Base-by-base conservation (phyloP, 305 asterid genomes). In the Fraxinus sp. region DNA sequence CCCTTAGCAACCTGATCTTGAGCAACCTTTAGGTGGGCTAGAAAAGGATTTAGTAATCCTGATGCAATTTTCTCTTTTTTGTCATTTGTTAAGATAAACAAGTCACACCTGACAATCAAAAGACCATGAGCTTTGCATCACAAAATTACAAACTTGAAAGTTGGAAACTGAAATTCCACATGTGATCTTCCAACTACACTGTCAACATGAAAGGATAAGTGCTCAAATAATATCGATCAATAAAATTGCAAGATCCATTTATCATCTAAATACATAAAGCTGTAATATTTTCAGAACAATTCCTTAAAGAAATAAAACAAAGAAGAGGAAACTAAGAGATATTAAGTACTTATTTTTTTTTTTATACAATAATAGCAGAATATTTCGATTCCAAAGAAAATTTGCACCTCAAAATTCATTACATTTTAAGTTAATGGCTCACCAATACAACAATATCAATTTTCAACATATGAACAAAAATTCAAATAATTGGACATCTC, bases 11-110 rank as follows among this genome's bases (percentile, higher is more conserved):
- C 88, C 85, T 95, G 97, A 82, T 95, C 94, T 86, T 90, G 95
- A 76, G 97, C 98, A 87, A 92, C 83, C 88, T 90, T 92, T 84
- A 93, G 90, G 87, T 93, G 98, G 16, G 95, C 92, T 66, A 95
- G 93, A 87, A 95, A 95, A 39, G 98, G 98, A 86, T 87, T 91
- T 80, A 95, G 85, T 91, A 95, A 90, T 83, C 98, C 98, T 8
- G 98, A 88, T 78, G 98, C 98, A 81, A 93, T 88, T 89, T 91
- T 95, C 90, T 95, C 98, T 86, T 90, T 91, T 90, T 91, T 93
- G 80, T 88, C 98, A 85, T 91, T 89, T 62, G 98, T 91, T 80
- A 89, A 89, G 74, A 95, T 91, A 80, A 90, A 87, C 88, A 95
- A 90, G 86, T 93, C 97, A 79, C 92, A 89, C 88, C 92, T 89